These are phyloP conservation scores for Apostasia shenzhenica DNA, from an alignment of 106 monocot genomes.

Conservation along the genomic window DNA sequence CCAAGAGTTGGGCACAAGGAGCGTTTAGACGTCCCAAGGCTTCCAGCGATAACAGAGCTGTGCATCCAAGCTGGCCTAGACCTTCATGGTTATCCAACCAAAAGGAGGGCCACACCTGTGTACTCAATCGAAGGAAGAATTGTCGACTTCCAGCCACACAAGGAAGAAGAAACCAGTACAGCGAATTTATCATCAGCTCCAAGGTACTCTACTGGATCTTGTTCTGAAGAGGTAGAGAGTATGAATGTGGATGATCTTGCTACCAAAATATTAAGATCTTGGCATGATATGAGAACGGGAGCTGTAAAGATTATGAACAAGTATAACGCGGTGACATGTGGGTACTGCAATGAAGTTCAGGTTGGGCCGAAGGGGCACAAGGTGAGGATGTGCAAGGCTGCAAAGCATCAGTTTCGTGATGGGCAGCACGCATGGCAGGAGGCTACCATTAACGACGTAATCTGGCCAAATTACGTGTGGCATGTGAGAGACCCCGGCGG, in stretches of 20 bases:
- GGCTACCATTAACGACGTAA: slow-evolving; percentile 58
- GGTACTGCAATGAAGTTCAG: slow-evolving; percentile 78
- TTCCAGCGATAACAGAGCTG: slow-evolving; percentile 64
- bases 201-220: neutral
- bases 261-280: slow-evolving; percentile 33
- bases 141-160: slow-evolving; percentile 56
- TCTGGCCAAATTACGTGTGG: slow-evolving; percentile 67
- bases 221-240: slow-evolving; percentile 16
- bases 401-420: slow-evolving; percentile 56
- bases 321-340: slow-evolving; percentile 64
- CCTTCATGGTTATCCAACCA: slow-evolving; percentile 48
- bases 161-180: slow-evolving; percentile 6
- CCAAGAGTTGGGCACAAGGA: slow-evolving; percentile 73
- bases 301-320: slow-evolving; percentile 57
- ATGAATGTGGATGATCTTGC: slow-evolving; percentile 18
- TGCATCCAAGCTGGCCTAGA: slow-evolving; percentile 84
- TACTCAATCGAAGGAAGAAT: slow-evolving; percentile 77
- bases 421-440: slow-evolving; percentile 87
- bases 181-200: neutral
- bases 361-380: slow-evolving; percentile 88
- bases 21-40: slow-evolving; percentile 35
- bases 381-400: slow-evolving; percentile 69
- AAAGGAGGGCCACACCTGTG: slow-evolving; percentile 53
- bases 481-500: slow-evolving; percentile 31
- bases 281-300: slow-evolving; percentile 50